These are phyloP conservation scores for Eucalyptus pauciflora DNA, from an alignment of 345 rosid species.

Conservation along the genomic window DNA sequence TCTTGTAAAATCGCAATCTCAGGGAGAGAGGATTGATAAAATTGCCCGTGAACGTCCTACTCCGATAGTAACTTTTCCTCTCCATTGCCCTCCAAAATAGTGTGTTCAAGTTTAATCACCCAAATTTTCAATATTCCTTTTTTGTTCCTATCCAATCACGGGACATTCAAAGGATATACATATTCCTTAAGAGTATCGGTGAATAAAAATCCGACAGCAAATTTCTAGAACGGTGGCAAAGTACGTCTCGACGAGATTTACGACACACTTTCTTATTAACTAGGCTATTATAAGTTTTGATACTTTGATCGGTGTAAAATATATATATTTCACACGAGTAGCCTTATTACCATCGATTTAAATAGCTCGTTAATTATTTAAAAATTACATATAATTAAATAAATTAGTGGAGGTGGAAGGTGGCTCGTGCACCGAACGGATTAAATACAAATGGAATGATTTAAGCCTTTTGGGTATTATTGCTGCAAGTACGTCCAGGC, in stretches of 20 bases:
- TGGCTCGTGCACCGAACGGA: neutral
- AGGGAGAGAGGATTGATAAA: neutral
- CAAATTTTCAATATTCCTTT: neutral
- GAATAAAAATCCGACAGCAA: neutral
- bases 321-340: neutral
- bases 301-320: neutral
- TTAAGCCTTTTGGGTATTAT: neutral
- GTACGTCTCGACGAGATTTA: rapidly evolving
- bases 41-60: rapidly evolving
- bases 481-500: neutral
- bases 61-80: rapidly evolving
- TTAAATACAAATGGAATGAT: neutral
- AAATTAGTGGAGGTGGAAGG: neutral
- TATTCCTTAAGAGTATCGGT: rapidly evolving
- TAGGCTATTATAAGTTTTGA: neutral
- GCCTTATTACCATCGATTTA: neutral
- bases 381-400: neutral
- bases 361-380: no score
- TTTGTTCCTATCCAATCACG: rapidly evolving
- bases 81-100: neutral
- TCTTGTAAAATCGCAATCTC: no score
- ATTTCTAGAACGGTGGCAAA: neutral
- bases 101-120: neutral
- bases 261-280: rapidly evolving
- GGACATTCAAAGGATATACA: rapidly evolving